Evolutionary conservation across 257 asterid genomes (phyloP).

Genomic region (Thymus mandschuricus): DNA sequence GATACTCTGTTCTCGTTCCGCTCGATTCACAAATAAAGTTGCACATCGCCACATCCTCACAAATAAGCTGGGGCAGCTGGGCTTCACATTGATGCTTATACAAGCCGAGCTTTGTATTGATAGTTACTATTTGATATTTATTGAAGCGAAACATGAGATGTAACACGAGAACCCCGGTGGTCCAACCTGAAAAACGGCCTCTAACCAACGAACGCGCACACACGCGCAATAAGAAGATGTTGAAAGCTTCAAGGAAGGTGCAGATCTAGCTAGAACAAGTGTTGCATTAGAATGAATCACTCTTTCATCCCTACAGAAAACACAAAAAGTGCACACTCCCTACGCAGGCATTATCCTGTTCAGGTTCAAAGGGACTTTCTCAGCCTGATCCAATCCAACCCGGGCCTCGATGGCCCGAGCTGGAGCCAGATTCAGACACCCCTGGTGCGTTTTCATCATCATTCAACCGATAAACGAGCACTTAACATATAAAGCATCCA

Average conservation of each 20-base stretch:
- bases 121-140: too few species aligned
- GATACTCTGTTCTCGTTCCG: too few species aligned
- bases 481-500: conserved; percentile 23
- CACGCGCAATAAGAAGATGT: neutral
- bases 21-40: too few species aligned
- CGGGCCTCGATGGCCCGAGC: conserved; percentile 39
- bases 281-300: conserved; percentile 12
- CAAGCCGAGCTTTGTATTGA: too few species aligned
- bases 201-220: neutral
- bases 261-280: conserved; percentile 19
- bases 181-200: neutral
- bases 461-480: conserved; percentile 40
- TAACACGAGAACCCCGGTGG: neutral
- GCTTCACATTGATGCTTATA: too few species aligned
- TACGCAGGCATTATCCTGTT: conserved; percentile 99
- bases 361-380: conserved; percentile 99
- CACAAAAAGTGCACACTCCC: conserved; percentile 84
- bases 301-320: conserved; percentile 59
- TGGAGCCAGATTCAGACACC: conserved; percentile 76
- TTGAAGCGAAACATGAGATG: neutral
- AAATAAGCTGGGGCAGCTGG: too few species aligned
- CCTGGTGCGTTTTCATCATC: conserved; percentile 87
- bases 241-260: conserved; percentile 24
- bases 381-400: conserved; percentile 67
- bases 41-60: too few species aligned